Conservation (phyloP, 306 rosid species). For the Cucurbita pepo region DNA sequence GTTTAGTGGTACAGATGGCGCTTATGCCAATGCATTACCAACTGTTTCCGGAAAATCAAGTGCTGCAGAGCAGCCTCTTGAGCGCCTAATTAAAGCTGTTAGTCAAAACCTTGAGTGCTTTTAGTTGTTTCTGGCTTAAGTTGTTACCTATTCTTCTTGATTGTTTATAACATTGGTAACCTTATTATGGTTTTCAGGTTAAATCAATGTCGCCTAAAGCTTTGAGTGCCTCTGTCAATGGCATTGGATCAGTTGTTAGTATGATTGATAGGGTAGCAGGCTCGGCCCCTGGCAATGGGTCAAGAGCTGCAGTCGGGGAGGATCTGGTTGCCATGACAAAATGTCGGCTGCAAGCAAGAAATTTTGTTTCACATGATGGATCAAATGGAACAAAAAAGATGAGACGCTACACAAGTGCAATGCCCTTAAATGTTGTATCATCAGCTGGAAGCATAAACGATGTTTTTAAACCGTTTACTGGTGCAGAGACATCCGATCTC, state of each 20-base stretch:
- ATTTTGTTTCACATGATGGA: constrained; percentile 56
- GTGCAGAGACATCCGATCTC: constrained; percentile 50
- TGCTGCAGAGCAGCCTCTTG: constrained; percentile 71
- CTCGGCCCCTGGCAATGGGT: constrained; percentile 89
- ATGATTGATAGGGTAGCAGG: constrained; percentile 93
- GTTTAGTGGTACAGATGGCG: constrained; percentile 50
- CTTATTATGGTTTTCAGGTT: constrained; percentile 33
- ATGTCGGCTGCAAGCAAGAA: constrained; percentile 73
- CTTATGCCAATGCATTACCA: constrained; percentile 34
- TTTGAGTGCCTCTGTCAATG: constrained; percentile 64
- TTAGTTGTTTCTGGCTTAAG: neutral
- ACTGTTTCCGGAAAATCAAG: constrained; percentile 48
- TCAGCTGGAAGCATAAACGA: constrained; percentile 55
- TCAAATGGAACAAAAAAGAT: constrained; percentile 59
- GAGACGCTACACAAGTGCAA: constrained; percentile 64
- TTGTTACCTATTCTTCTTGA: neutral
- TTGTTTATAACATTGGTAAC: neutral
- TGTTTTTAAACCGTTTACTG: constrained; percentile 32
- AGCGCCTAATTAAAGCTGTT: constrained; percentile 65
- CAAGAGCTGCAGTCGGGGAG: constrained; percentile 95
- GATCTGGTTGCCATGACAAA: constrained; percentile 87
- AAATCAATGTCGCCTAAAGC: constrained; percentile 56
- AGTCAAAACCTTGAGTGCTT: constrained; percentile 19
- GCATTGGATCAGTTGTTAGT: constrained; percentile 71
- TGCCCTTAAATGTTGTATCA: constrained; percentile 59